Evolutionary conservation across 108 stramenopile genomes (phyloP), one percentile per base, ranked within the genome.

Genomic region (Cyclotella kingstonii): DNA sequence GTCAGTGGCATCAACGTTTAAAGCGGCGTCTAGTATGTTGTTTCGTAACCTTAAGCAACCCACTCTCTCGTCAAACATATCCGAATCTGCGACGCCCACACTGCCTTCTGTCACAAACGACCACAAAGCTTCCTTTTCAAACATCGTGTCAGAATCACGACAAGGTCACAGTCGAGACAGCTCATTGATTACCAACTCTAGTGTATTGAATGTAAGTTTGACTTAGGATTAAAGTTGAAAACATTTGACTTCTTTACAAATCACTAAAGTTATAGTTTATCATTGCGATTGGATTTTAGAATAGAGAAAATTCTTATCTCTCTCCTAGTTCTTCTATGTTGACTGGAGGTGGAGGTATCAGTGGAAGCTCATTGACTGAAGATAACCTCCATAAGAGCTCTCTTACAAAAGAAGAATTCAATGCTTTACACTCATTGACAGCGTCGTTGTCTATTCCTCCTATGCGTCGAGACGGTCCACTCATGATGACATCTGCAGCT

Each of bases 271-370:
- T 40, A 3, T 40, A 2, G 39, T 40, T 14, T 40, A 52, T 29
- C n/a, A 59, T 29, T n/a, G n/a, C n/a, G n/a, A n/a, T n/a, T n/a
- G n/a, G n/a, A 29, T 18, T 62, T 38, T 63, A 72, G 53, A 73
- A 63, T 42, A 51, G 72, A 60, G 72, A 73, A 26, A 64, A 63
- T 28, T 73, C 72, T n/a, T 21, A 60, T 1, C 3, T 69, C 34
- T 49, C 58, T 29, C 40, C 56, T 19, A 58, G 23, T 43, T 18
- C 39, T 18, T 52, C 39, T 35, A 60, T 36, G 58, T 35, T 69
- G 39, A 52, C 46, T 44, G 39, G 49, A 27, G 56, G 46, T 45
- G 46, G 17, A 27, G 45, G 44, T 17, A 40, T 47, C 29, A 34
- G 33, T 9, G 38, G 47, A 52, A 60, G 19, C 27, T 22, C 45